Conservation (phyloP, 495 filamentous ascomycete species). For the Parathielavia appendiculata region DNA sequence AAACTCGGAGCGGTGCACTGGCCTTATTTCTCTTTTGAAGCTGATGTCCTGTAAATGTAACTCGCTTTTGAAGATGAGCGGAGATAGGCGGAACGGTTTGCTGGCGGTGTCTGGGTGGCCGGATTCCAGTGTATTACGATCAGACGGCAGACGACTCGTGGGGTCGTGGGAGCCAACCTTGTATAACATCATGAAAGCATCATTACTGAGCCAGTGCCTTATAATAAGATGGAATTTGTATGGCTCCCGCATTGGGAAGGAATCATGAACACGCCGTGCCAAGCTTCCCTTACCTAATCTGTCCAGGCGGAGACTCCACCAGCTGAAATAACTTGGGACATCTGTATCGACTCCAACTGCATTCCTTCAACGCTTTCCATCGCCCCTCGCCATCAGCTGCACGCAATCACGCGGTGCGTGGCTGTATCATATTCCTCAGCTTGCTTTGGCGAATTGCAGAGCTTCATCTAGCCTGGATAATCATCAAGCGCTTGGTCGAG, state of each 20-base stretch:
- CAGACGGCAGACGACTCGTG: background rate
- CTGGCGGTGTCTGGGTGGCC: constrained; percentile 3
- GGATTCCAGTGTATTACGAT: background rate
- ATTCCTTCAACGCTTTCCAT: background rate
- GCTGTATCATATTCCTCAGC: background rate
- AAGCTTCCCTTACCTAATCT: too few relatives aligned
- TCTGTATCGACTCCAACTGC: background rate
- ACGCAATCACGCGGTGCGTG: background rate
- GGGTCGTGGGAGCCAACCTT: background rate
- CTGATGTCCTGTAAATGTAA: background rate
- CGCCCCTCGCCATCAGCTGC: background rate
- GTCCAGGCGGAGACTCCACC: too few relatives aligned
- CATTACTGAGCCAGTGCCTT: background rate
- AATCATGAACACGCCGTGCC: too few relatives aligned
- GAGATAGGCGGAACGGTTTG: constrained; percentile 1
- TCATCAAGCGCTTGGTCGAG: background rate
- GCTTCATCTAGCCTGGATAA: background rate
- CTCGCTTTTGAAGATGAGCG: background rate
- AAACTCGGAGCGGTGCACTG: background rate
- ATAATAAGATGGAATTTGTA: too few relatives aligned
- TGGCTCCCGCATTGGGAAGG: too few relatives aligned
- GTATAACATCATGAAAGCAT: constrained; percentile 7
- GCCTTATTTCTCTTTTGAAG: background rate
- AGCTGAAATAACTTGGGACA: too few relatives aligned
- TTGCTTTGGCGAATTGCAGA: background rate